phyloP scores from a whole-genome alignment of 2,329 filamentous ascomycete genomes.

The Cladorrhinum sp. region DNA sequence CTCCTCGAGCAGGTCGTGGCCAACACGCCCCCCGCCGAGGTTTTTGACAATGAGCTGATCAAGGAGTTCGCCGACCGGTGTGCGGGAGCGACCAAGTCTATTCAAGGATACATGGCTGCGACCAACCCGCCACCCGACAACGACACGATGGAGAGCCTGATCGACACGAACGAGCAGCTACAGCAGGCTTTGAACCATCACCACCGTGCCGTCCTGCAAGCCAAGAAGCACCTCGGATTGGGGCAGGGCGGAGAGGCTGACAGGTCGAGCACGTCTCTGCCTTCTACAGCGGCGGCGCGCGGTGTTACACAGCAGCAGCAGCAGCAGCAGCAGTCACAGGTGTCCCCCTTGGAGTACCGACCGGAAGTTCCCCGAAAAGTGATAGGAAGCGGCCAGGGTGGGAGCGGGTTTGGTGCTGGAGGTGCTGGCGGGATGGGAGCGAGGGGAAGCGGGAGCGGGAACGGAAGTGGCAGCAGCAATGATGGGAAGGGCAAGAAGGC shows the following conservation, averaged over 20 bases:
- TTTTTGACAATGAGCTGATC: constrained; percentile 81
- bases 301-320: not conserved
- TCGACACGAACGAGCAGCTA: constrained; percentile 91
- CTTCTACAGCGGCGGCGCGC: constrained; percentile 15
- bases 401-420: constrained; percentile 2
- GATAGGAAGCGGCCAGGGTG: constrained; percentile 16
- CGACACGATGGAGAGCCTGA: constrained; percentile 87
- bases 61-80: constrained; percentile 90
- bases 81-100: constrained; percentile 71
- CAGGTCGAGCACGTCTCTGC: constrained; percentile 30
- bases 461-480: not conserved
- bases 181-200: constrained; percentile 79
- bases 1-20: constrained; percentile 89
- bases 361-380: constrained; percentile 20
- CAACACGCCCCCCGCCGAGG: constrained; percentile 72
- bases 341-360: constrained; percentile 19
- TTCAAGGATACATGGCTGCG: constrained; percentile 81
- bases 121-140: constrained; percentile 82
- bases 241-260: constrained; percentile 24
- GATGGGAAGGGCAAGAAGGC: constrained; percentile 30
- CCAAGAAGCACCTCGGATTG: constrained; percentile 53
- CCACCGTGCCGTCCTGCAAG: constrained; percentile 71
- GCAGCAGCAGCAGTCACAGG: not conserved
- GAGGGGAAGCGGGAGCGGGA: not conserved
- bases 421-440: not conserved